Conservation (phyloP, 2,329 filamentous ascomycete genomes). For the Aspergillus sojae region DNA sequence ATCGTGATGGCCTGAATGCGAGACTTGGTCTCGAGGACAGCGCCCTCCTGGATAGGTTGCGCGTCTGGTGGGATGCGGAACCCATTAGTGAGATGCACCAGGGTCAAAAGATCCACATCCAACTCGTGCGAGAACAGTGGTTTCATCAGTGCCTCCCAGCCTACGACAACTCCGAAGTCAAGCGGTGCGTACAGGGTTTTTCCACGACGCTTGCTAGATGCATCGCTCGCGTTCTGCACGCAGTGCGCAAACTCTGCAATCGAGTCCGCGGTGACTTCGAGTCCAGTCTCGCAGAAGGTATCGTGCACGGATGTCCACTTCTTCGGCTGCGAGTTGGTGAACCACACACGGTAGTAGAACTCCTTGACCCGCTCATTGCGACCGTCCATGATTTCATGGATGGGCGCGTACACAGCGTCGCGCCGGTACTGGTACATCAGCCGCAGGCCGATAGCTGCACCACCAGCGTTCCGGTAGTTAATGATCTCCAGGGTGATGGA, state of each 20-base stretch:
- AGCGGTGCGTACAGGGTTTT: constrained; percentile 95
- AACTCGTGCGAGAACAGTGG: constrained; percentile 97
- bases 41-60: constrained; percentile 91
- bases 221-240: constrained; percentile 95
- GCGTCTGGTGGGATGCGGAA: constrained; percentile 98
- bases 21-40: constrained; percentile 87
- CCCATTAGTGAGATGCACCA: constrained; percentile 94
- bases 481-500: neutral
- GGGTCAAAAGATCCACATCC: constrained; percentile 91
- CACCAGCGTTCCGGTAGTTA: constrained; percentile 65
- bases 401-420: constrained; percentile 95
- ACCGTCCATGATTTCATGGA: constrained; percentile 91
- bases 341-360: constrained; percentile 99
- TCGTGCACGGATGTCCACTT: neutral
- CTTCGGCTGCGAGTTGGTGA: constrained; percentile 68
- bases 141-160: constrained; percentile 99
- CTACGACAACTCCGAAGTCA: constrained; percentile 96
- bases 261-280: constrained; percentile 73
- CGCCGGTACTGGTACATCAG: constrained; percentile 92
- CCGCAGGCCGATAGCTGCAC: constrained; percentile 75
- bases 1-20: constrained; percentile 98
- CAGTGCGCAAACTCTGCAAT: constrained; percentile 99
- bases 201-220: constrained; percentile 92
- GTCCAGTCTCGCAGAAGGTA: constrained; percentile 69
- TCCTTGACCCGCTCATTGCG: constrained; percentile 99